Percentiles rank a stretch among this genome's conserved stretches.
Conservation (phyloP, 345 rosid genomes). For the Eucalyptus erythrocorys region DNA sequence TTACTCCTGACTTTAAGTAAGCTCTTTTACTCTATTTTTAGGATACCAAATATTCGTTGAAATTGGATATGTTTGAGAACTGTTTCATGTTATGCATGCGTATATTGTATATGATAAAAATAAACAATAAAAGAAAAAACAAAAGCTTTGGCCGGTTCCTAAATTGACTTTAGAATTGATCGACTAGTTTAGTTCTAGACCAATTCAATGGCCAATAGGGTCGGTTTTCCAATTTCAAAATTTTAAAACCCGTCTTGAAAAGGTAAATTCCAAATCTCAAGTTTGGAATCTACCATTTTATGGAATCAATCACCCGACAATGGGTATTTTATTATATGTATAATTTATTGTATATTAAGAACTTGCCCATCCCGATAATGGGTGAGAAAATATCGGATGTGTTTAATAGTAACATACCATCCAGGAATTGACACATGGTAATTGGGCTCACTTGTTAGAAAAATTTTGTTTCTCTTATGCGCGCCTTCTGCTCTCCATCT, state of each 20-base stretch:
- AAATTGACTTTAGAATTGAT: not conserved
- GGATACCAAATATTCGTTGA: not conserved
- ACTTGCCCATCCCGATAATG: not conserved
- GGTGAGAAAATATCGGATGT: no score
- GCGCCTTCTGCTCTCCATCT: no score
- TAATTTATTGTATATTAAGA: not conserved
- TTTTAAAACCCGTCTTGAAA: not conserved
- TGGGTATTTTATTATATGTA: no score
- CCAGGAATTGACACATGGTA: no score
- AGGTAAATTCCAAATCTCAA: not conserved
- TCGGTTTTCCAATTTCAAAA: not conserved
- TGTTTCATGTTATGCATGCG: not conserved
- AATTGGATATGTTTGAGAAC: not conserved
- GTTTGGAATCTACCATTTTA: not conserved
- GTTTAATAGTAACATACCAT: no score
- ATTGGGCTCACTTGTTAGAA: no score
- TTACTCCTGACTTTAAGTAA: not conserved
- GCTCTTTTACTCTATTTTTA: not conserved
- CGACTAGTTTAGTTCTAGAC: fast-evolving
- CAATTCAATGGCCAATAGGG: not conserved
- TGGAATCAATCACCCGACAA: not conserved
- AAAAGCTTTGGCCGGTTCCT: no score
- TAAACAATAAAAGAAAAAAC: not conserved
- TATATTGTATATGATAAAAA: not conserved
- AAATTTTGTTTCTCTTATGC: no score